phyloP scores from a whole-genome alignment of 192 early-diverging fungal species.

The Entomortierella parvispora region DNA sequence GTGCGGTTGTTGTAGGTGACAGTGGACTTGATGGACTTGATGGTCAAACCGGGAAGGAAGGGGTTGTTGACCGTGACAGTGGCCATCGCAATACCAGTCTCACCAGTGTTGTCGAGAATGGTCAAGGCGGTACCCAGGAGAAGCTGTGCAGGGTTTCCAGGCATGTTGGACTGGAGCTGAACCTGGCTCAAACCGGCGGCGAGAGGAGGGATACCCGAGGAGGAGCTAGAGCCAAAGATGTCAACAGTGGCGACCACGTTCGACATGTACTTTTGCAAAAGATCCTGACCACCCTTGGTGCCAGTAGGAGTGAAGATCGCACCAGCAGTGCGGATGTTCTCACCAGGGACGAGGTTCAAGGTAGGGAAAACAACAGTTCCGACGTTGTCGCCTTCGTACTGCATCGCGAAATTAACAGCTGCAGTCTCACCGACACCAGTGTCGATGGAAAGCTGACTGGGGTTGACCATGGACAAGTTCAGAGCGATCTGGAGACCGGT shows the following conservation, averaged over 20 bases:
- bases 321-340: conserved; percentile 54
- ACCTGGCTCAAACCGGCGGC: conserved; percentile 53
- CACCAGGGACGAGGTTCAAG: conserved; percentile 58
- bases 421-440: conserved; percentile 59
- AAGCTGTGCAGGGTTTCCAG: conserved; percentile 58
- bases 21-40: conserved; percentile 60
- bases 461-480: conserved; percentile 57
- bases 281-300: conserved; percentile 54
- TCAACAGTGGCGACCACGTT: conserved; percentile 53
- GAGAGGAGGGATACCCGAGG: conserved; percentile 60
- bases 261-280: conserved; percentile 63
- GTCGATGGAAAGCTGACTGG: conserved; percentile 56
- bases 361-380: conserved; percentile 57
- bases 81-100: conserved; percentile 58
- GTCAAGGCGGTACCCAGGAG: conserved; percentile 55
- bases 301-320: conserved; percentile 61
- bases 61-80: conserved; percentile 64
- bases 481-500: conserved; percentile 55
- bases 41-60: conserved; percentile 59
- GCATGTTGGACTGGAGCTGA: conserved; percentile 57
- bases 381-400: conserved; percentile 53
- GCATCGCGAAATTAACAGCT: conserved; percentile 60
- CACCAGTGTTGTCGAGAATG: conserved; percentile 54
- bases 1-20: conserved; percentile 56
- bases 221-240: conserved; percentile 55